Percentiles rank a stretch among this genome's conserved stretches.
Conservation (phyloP, 108 stramenopile genomes). For the Skeletonema costatum region DNA sequence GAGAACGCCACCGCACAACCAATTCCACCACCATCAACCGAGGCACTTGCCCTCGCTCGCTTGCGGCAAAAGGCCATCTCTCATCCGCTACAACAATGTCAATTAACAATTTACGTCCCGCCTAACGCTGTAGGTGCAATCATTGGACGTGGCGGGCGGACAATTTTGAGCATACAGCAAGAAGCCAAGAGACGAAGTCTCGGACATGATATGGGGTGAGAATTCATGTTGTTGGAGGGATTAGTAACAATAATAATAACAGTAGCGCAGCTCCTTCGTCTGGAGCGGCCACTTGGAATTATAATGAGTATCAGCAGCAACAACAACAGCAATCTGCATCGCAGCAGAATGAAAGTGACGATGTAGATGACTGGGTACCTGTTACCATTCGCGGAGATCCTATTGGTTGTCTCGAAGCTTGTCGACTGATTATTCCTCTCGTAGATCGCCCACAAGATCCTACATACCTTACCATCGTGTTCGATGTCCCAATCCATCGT, state of each 20-base stretch:
- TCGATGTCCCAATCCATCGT: conserved; percentile 60
- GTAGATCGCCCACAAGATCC: conserved; percentile 38
- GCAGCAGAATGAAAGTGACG: conserved; percentile 36
- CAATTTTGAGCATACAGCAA: conserved; percentile 67
- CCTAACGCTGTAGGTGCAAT: conserved; percentile 73
- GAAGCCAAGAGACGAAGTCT: conserved; percentile 52
- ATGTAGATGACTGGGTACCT: conserved; percentile 66
- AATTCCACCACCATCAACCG: conserved; percentile 1
- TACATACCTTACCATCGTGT: conserved; percentile 14
- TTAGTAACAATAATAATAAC: neutral
- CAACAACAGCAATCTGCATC: conserved; percentile 12
- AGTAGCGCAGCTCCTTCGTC: neutral
- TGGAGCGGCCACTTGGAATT: conserved; percentile 15
- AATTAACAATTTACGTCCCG: conserved; percentile 77
- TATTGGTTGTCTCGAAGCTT: conserved; percentile 48
- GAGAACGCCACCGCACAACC: neutral
- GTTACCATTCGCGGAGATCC: conserved; percentile 76
- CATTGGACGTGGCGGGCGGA: conserved; percentile 74
- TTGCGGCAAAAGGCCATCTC: conserved; percentile 36
- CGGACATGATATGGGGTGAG: conserved; percentile 36
- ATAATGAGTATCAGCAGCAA: conserved; percentile 23
- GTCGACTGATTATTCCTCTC: conserved; percentile 29
- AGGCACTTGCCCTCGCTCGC: conserved; percentile 11
- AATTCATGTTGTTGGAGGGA: conserved; percentile 52
- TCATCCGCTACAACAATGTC: conserved; percentile 41